A percentile compares a stretch with the other conserved stretches of the same genome.
Evolutionary conservation across 2,329 filamentous ascomycete genomes (phyloP).

Genomic region (Mycosphaerella sp.): DNA sequence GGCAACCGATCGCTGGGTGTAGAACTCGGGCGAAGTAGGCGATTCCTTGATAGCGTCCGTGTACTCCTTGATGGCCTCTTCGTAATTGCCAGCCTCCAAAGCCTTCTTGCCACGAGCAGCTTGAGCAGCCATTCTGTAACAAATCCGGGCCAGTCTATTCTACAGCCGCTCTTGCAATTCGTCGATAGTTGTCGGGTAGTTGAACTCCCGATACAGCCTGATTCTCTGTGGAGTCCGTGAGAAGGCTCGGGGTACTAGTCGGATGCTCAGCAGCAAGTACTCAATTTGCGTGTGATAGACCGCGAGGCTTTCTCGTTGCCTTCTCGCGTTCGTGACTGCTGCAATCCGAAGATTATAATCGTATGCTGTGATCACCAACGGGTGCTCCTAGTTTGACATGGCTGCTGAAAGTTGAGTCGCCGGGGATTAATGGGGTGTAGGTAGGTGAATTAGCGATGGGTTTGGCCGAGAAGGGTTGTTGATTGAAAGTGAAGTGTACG

Average conservation of each 20-base stretch:
- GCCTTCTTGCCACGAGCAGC: conserved; percentile 54
- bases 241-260: too few species aligned
- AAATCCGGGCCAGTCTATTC: not conserved
- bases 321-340: conserved; percentile 2
- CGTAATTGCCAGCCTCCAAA: conserved; percentile 57
- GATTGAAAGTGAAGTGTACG: too few species aligned
- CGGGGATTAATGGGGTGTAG: not conserved
- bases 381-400: conserved; percentile 1
- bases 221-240: too few species aligned
- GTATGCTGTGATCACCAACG: not conserved
- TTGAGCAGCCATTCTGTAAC: conserved; percentile 43
- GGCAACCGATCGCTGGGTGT: conserved; percentile 73
- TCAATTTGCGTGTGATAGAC: too few species aligned
- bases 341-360: not conserved
- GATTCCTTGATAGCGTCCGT: conserved; percentile 57
- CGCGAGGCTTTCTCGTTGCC: not conserved
- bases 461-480: too few species aligned
- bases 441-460: too few species aligned
- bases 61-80: conserved; percentile 60
- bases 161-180: too few species aligned
- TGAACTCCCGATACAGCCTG: too few species aligned
- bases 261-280: too few species aligned
- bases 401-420: not conserved
- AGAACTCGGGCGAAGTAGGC: conserved; percentile 66
- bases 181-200: too few species aligned